phyloP scores from a whole-genome alignment of 139 green algal genomes.

The Chlorella ohadii region DNA sequence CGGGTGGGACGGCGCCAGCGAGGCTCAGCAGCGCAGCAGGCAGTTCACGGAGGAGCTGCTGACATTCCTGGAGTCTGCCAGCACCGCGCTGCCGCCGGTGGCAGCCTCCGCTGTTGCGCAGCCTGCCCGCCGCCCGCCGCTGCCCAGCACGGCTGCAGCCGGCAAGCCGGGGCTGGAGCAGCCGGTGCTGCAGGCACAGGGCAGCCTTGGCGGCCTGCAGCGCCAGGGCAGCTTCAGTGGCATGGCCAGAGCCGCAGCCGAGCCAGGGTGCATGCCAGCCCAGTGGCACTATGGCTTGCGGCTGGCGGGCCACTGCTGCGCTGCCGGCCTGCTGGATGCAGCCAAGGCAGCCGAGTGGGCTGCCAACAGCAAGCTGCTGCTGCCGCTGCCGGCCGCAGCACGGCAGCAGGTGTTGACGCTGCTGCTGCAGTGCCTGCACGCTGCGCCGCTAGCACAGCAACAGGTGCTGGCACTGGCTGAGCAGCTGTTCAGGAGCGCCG shows the following conservation, averaged over 20 bases:
- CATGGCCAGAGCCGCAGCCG: too few relatives aligned
- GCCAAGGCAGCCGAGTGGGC: conserved; percentile 23
- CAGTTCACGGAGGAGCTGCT: conserved; percentile 27
- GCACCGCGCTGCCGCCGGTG: too few relatives aligned
- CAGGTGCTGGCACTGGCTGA: conserved; percentile 4
- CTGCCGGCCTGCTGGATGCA: conserved; percentile 1
- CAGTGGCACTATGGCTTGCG: conserved; percentile 8
- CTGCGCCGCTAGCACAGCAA: conserved; percentile 13
- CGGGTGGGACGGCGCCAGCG: conserved; percentile 18
- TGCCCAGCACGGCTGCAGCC: background rate
- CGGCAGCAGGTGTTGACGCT: conserved; percentile 16
- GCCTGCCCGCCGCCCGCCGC: background rate
- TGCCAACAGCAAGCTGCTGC: conserved; percentile 5
- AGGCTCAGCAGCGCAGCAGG: conserved; percentile 24
- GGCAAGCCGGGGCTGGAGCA: background rate
- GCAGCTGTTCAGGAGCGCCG: background rate
- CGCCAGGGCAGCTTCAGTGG: background rate
- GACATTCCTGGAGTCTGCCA: conserved; percentile 1
- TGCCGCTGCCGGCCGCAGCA: conserved; percentile 4
- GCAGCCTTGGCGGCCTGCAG: too few relatives aligned
- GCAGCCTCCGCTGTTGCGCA: background rate
- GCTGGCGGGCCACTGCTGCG: conserved; percentile 30
- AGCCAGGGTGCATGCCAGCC: background rate
- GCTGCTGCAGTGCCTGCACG: background rate
- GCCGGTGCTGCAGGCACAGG: background rate